These are phyloP conservation scores for Erodium chrysanthum DNA, from an alignment of 441 rosid genomes.

Conservation along the genomic window DNA sequence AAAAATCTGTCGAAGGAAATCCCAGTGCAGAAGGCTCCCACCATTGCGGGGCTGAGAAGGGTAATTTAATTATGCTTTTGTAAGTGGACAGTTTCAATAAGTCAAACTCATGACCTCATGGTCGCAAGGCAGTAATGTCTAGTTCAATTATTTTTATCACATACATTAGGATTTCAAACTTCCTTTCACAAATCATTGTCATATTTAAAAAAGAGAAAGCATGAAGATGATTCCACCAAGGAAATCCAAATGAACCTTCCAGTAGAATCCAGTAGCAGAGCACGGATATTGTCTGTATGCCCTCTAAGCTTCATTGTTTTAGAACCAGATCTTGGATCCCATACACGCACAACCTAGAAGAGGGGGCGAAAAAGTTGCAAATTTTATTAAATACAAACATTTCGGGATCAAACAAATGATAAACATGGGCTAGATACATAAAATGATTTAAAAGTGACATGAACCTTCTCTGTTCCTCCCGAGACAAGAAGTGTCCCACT, in stretches of 20 bases:
- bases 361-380: background rate
- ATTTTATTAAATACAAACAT: conserved; percentile 4
- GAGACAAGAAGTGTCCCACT: conserved; percentile 84
- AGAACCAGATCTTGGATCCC: conserved; percentile 97
- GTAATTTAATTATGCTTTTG: background rate
- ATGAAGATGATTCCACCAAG: conserved; percentile 12
- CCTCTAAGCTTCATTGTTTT: conserved; percentile 96
- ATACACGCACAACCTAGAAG: conserved; percentile 84
- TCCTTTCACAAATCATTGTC: background rate
- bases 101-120: background rate
- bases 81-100: background rate
- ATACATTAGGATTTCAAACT: background rate
- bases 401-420: background rate
- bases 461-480: conserved; percentile 99
- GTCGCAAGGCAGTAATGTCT: conserved; percentile 1
- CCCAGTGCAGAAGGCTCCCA: conserved; percentile 7
- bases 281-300: conserved; percentile 91
- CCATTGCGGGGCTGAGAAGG: background rate
- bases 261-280: conserved; percentile 82
- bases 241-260: conserved; percentile 54
- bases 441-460: conserved; percentile 2
- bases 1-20: background rate
- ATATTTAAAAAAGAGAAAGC: background rate
- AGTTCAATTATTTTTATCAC: background rate
- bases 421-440: background rate